These are phyloP conservation scores for Parasitella parasitica DNA, from an alignment of 371 early-diverging fungal genomes.

Conservation along the genomic window DNA sequence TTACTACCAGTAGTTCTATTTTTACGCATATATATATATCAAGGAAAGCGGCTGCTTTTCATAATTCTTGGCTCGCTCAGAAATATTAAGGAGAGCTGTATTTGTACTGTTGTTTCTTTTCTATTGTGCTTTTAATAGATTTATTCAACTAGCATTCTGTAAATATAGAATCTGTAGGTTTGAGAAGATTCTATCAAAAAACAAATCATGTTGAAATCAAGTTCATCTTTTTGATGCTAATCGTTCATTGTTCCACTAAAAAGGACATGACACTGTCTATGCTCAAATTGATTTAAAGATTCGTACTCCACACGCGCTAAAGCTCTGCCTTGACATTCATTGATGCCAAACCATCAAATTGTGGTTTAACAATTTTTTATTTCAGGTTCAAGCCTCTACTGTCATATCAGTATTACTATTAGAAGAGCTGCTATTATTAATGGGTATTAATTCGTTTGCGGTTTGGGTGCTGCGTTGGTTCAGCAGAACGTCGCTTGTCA, in stretches of 20 bases:
- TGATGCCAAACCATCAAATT: neutral
- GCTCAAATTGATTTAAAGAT: slow-evolving; percentile 24
- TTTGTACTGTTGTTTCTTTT: too few relatives aligned
- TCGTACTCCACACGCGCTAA: neutral
- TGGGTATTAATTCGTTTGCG: slow-evolving; percentile 12
- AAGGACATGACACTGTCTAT: slow-evolving; percentile 32
- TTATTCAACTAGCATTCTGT: neutral
- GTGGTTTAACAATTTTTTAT: slow-evolving; percentile 5
- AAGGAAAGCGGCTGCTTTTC: too few relatives aligned
- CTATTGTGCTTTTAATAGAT: neutral
- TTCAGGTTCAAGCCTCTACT: slow-evolving; percentile 14
- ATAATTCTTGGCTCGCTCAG: neutral
- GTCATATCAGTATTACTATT: slow-evolving; percentile 9
- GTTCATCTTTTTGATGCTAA: slow-evolving; percentile 35
- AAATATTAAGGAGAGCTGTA: neutral
- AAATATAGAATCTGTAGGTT: neutral
- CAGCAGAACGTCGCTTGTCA: neutral
- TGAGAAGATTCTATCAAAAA: neutral
- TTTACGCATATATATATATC: too few relatives aligned
- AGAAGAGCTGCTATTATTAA: neutral
- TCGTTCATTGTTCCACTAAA: slow-evolving; percentile 24
- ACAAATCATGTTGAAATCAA: slow-evolving; percentile 2
- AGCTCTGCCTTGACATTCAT: neutral
- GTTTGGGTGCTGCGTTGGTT: slow-evolving; percentile 8
- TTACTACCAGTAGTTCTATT: neutral